Conservation (phyloP, 2,329 filamentous ascomycete species). For the Sporothrix curviconia region DNA sequence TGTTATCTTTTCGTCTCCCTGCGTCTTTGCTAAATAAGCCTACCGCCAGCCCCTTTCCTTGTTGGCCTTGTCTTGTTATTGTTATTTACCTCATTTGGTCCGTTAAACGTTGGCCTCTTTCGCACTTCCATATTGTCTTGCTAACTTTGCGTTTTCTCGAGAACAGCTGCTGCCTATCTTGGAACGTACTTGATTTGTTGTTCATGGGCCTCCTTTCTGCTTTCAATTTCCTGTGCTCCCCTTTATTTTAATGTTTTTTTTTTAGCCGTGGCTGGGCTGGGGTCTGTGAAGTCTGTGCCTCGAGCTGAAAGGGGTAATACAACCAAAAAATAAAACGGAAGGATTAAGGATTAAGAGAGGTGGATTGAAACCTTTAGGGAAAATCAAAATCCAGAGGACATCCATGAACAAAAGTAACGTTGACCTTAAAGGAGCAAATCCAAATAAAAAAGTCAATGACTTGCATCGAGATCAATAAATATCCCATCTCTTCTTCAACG, state of each 20-base stretch:
- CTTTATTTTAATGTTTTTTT: not conserved
- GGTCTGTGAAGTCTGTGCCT: not conserved
- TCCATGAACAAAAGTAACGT: not conserved
- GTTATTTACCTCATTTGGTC: not conserved
- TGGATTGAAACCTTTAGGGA: no score
- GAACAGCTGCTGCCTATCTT: not conserved
- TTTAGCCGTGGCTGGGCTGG: no score
- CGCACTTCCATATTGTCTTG: not conserved
- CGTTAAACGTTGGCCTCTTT: not conserved
- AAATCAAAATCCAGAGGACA: not conserved
- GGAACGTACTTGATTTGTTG: not conserved
- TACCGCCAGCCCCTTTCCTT: not conserved
- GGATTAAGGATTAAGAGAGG: not conserved
- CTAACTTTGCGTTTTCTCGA: not conserved
- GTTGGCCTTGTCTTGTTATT: not conserved
- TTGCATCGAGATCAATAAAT: not conserved
- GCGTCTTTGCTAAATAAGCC: not conserved
- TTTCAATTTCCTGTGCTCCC: not conserved
- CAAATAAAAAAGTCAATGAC: not conserved
- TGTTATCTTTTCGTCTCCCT: not conserved
- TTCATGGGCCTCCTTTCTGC: not conserved
- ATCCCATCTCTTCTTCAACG: not conserved
- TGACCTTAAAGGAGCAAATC: not conserved
- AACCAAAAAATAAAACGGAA: not conserved
- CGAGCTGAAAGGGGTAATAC: not conserved